Base-by-base conservation (phyloP, 2,329 filamentous ascomycete species). In the Xylariaceae sp. region DNA sequence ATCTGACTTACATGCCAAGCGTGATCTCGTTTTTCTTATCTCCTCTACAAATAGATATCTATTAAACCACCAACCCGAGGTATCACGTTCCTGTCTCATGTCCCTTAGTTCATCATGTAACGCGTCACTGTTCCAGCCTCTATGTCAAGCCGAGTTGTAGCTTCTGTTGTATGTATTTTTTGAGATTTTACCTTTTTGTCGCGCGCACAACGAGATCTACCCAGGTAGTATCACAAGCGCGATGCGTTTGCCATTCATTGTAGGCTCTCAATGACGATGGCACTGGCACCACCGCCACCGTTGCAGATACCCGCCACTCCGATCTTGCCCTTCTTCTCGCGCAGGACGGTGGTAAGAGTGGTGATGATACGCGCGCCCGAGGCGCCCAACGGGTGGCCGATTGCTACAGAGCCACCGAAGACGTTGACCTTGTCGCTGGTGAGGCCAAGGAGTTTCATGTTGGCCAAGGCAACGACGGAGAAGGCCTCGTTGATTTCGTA, bases 401-500 rank as follows among this genome's bases (percentile, higher is more conserved):
- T 87, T 63, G 94, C 94, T 55, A 99, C 94, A 47, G 94, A 89
- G 68, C 94, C 94, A 66, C 94, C 94, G 66, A 90, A 92, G 49
- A 97, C 77, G 75, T 99, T 99, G 68, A 99, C 91, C 74, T 90
- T 95, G 52, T 91, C 88, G 58, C 88, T 80, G 57, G 78, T 77
- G 49, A 99, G 75, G 54, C 78, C 80, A 38, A 99, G 83, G 48
- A 97, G 71, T 82, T 99, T 96, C 75, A 96, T 84, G 78, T 99
- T 99, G 59, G 94, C 91, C 45, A 99, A 81, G 36, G 94, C 90
- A 56, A 99, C 94, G 44, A 96, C 94, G 56, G 89, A 94, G 78
- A 99, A 99, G 39, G 94, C 94, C 78, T 99, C 94, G 78, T 99
- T 99, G 79, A 99, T 96, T 79, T 99, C 94, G 71, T 94, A 99